Conservation (phyloP, 2,329 filamentous ascomycete genomes). For the Coniochaeta sp. region DNA sequence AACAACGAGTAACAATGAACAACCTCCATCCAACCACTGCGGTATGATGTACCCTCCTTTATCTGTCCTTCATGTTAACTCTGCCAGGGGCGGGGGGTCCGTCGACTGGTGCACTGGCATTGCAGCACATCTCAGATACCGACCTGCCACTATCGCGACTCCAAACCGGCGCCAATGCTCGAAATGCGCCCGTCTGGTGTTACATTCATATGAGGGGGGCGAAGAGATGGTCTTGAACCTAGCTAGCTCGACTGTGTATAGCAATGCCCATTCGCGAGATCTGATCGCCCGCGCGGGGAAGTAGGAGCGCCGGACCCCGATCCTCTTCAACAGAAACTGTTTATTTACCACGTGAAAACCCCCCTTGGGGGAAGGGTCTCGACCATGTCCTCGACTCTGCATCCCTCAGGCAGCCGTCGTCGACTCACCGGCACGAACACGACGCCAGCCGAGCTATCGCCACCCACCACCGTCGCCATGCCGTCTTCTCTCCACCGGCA, state of each 20-base stretch:
- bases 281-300: background rate
- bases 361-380: background rate
- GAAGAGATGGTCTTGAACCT: background rate
- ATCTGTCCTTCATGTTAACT: background rate
- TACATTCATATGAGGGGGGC: background rate
- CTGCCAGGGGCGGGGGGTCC: background rate
- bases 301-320: background rate
- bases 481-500: slow-evolving; percentile 2
- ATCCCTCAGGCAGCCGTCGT: background rate
- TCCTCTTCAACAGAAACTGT: background rate
- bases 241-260: background rate
- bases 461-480: slow-evolving; percentile 3
- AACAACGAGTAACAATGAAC: too few relatives aligned
- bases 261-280: background rate
- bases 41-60: background rate
- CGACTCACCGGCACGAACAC: background rate
- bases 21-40: background rate
- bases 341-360: background rate
- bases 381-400: background rate
- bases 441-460: background rate
- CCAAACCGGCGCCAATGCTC: background rate
- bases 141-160: background rate
- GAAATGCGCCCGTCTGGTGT: background rate
- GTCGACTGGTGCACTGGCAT: background rate
- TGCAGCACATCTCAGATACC: background rate